Evolutionary conservation across 768 basidiomycete species (phyloP).

Genomic region (Xanthoconium stramineum): DNA sequence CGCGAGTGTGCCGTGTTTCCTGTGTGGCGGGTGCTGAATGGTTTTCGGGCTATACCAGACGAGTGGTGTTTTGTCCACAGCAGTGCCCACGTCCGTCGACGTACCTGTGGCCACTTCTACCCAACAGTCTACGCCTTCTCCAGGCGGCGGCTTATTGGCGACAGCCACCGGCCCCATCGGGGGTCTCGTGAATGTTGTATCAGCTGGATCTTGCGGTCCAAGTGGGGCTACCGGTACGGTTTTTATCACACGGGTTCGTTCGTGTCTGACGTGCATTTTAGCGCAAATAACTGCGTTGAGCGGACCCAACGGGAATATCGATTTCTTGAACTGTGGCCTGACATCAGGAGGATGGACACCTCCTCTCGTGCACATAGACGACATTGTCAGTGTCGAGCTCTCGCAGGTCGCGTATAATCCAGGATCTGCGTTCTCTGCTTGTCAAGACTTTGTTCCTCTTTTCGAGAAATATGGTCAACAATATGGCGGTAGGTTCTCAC

Average conservation of each 20-base stretch:
- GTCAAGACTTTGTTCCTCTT: slow-evolving; percentile 44
- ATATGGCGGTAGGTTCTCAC: slow-evolving; percentile 35
- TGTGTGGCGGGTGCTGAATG: neutral
- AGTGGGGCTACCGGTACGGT: slow-evolving; percentile 48
- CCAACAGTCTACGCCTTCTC: neutral
- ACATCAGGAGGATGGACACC: slow-evolving; percentile 66
- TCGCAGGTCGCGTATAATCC: slow-evolving; percentile 44
- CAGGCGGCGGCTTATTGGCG: neutral
- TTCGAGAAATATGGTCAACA: slow-evolving; percentile 60
- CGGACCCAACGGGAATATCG: slow-evolving; percentile 71
- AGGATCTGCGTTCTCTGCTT: slow-evolving; percentile 57
- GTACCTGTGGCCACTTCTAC: neutral
- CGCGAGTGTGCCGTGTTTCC: neutral
- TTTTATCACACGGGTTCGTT: slow-evolving; percentile 9
- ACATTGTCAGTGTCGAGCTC: slow-evolving; percentile 49
- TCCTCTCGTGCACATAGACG: slow-evolving; percentile 51
- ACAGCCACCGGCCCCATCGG: neutral
- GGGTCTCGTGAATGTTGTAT: slow-evolving; percentile 37
- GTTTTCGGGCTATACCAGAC: neutral
- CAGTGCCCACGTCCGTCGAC: neutral
- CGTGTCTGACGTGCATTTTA: slow-evolving; percentile 24
- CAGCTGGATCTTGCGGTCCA: slow-evolving; percentile 39
- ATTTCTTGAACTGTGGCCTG: slow-evolving; percentile 80
- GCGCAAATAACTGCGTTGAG: slow-evolving; percentile 44
- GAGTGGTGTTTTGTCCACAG: neutral